Evolutionary conservation across 2,329 filamentous ascomycete genomes (phyloP).

Genomic region (Orbilia blumenaviensis): DNA sequence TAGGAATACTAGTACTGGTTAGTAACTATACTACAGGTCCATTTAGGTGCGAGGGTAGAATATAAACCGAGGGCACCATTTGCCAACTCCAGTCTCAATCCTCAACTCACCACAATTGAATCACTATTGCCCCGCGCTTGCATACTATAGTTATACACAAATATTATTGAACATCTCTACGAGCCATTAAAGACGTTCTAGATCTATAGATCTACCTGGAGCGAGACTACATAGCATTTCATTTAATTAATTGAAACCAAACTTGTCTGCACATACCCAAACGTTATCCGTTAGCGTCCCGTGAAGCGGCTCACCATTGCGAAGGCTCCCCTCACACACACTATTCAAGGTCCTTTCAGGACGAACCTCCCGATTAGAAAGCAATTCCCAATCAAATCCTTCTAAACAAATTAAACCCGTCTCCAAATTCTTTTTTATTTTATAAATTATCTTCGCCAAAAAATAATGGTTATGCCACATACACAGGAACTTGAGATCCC

Average conservation of each 20-base stretch:
- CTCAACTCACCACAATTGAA: neutral
- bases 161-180: neutral
- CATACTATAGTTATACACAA: neutral
- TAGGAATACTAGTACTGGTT: constrained; percentile 5
- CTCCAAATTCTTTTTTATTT: neutral
- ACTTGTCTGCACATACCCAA: too few species aligned
- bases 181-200: neutral
- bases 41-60: too few species aligned
- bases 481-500: too few species aligned
- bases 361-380: too few species aligned
- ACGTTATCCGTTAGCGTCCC: too few species aligned
- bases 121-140: constrained; percentile 28
- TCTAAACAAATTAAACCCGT: neutral
- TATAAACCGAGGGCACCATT: neutral
- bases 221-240: too few species aligned
- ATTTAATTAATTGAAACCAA: too few species aligned
- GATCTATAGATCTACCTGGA: too few species aligned
- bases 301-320: too few species aligned
- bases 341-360: too few species aligned
- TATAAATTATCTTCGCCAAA: neutral
- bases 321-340: too few species aligned
- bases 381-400: neutral
- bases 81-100: neutral
- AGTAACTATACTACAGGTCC: too few species aligned
- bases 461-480: neutral